These are phyloP conservation scores for Crucibulum laeve DNA, from an alignment of 768 basidiomycete species.

Conservation along the genomic window DNA sequence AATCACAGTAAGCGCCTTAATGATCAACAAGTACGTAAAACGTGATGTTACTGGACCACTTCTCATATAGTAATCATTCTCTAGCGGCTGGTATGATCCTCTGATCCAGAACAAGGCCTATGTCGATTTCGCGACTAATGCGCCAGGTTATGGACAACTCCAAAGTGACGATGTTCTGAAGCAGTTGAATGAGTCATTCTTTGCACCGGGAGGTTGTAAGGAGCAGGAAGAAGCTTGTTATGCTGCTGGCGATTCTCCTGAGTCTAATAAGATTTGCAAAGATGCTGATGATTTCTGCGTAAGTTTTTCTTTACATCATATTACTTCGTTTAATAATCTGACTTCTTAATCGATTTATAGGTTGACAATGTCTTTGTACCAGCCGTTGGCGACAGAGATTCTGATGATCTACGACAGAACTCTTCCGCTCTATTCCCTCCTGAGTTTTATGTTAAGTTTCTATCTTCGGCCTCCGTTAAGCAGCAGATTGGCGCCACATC, in stretches of 20 bases:
- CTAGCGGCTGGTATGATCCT: conserved; percentile 64
- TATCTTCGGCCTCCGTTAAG: conserved; percentile 29
- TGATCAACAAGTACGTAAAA: conserved; percentile 54
- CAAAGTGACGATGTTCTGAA: conserved; percentile 40
- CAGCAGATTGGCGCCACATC: conserved; percentile 48
- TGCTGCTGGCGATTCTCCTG: conserved; percentile 40
- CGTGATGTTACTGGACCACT: background rate
- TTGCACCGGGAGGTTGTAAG: conserved; percentile 42
- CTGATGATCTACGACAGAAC: conserved; percentile 56
- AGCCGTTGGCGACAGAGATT: conserved; percentile 48
- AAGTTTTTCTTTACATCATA: conserved; percentile 11
- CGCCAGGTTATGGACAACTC: conserved; percentile 65
- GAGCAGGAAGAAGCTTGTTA: conserved; percentile 55
- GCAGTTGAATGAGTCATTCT: conserved; percentile 45
- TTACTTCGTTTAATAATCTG: background rate
- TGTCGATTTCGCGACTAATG: conserved; percentile 53
- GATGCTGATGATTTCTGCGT: conserved; percentile 56
- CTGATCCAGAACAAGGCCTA: conserved; percentile 60
- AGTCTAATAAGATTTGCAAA: conserved; percentile 46
- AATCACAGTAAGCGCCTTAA: conserved; percentile 52
- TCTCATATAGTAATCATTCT: background rate
- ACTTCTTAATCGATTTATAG: conserved; percentile 19
- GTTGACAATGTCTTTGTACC: conserved; percentile 41
- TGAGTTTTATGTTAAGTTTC: conserved; percentile 47
- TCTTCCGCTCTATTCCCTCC: conserved; percentile 50